Evolutionary conservation across 257 asterid species (phyloP).

Genomic region (Ophiorrhiza pumila): DNA sequence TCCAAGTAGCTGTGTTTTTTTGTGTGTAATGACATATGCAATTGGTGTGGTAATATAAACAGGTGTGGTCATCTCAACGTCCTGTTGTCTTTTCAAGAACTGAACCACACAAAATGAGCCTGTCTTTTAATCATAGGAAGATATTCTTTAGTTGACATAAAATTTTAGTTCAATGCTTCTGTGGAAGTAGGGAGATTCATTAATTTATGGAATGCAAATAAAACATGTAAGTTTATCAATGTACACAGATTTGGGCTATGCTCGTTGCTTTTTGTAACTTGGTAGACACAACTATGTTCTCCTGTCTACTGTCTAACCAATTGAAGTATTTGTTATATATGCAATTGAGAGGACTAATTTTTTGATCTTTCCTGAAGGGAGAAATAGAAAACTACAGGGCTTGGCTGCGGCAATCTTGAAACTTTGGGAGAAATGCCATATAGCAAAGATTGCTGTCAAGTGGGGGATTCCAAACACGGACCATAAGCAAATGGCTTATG

Average conservation of each 20-base stretch:
- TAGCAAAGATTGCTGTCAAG: constrained; percentile 89
- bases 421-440: constrained; percentile 93
- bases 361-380: constrained; percentile 50
- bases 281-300: not conserved
- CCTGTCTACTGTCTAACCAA: not conserved
- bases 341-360: not conserved
- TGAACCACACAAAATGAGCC: not conserved
- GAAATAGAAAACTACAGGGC: constrained; percentile 85
- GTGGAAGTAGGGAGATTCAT: not conserved
- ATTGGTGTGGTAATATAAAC: not conserved
- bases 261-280: not conserved
- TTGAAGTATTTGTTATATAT: constrained; percentile 7
- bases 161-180: not conserved
- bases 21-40: not conserved
- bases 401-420: constrained; percentile 76
- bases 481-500: constrained; percentile 85
- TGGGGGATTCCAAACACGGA: constrained; percentile 88
- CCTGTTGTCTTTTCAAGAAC: not conserved
- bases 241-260: too few relatives aligned
- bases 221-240: not conserved
- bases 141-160: not conserved
- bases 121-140: not conserved
- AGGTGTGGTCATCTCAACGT: not conserved
- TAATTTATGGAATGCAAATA: not conserved
- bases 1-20: too few relatives aligned